Conservation (phyloP, 768 basidiomycete genomes). For the Boletus bicolor region DNA sequence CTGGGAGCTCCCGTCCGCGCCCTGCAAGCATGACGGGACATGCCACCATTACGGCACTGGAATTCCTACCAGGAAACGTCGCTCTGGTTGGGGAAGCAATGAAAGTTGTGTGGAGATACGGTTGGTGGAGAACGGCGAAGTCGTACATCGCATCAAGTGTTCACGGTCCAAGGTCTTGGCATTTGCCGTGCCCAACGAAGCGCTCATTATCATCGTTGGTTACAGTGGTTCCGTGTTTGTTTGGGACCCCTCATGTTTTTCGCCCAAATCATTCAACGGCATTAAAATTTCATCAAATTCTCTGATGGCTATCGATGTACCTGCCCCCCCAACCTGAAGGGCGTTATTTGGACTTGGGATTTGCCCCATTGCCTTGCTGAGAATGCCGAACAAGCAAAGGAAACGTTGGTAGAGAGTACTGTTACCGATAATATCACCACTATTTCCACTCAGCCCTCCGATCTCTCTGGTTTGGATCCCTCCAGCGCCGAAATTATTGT, state of each 20-base stretch:
- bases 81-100: conserved; percentile 10
- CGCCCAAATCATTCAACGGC: not conserved
- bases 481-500: too few species aligned
- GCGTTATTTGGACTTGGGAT: conserved; percentile 18
- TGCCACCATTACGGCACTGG: conserved; percentile 8
- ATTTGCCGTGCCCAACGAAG: conserved; percentile 9
- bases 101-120: conserved; percentile 13
- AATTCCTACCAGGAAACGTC: conserved; percentile 9
- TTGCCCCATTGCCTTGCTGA: conserved; percentile 8
- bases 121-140: conserved; percentile 11
- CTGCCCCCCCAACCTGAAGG: conserved; percentile 10
- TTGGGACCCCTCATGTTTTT: not conserved
- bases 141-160: conserved; percentile 3
- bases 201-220: conserved; percentile 11
- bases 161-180: conserved; percentile 9
- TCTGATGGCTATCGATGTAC: conserved; percentile 1
- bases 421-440: too few species aligned
- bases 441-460: too few species aligned
- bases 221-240: conserved; percentile 15
- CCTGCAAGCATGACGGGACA: conserved; percentile 11
- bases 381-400: conserved; percentile 1
- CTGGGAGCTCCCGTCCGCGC: conserved; percentile 16
- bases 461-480: too few species aligned
- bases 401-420: not conserved
- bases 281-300: conserved; percentile 14